These are phyloP conservation scores for Antarctomyces pellizariae DNA, from an alignment of 495 filamentous ascomycete genomes.

Conservation along the genomic window DNA sequence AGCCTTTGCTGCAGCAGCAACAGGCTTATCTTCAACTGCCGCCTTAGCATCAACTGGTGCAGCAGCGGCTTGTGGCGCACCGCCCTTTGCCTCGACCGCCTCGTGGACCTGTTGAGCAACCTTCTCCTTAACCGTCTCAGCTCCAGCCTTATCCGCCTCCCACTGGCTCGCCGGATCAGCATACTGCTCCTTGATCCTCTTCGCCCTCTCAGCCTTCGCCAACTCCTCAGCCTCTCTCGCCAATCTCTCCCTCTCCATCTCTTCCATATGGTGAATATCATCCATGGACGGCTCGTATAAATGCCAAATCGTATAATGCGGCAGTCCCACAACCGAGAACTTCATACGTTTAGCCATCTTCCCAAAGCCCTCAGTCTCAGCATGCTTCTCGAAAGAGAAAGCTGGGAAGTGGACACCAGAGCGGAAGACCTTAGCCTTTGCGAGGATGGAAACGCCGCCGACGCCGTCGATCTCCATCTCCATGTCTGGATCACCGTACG, in stretches of 20 bases:
- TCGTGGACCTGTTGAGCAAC: slow-evolving; percentile 5
- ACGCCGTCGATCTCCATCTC: slow-evolving; percentile 99
- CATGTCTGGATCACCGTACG: slow-evolving; percentile 95
- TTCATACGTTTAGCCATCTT: slow-evolving; percentile 98
- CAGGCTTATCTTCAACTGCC: not conserved
- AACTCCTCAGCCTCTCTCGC: slow-evolving; percentile 50
- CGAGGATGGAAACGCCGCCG: slow-evolving; percentile 89
- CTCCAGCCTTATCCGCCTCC: slow-evolving; percentile 60
- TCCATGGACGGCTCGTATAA: slow-evolving; percentile 95
- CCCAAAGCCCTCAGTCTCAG: slow-evolving; percentile 94
- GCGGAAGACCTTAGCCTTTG: slow-evolving; percentile 86
- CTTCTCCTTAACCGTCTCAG: slow-evolving; percentile 28
- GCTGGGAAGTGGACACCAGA: slow-evolving; percentile 93
- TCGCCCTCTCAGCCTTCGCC: slow-evolving; percentile 36
- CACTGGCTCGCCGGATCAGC: slow-evolving; percentile 44
- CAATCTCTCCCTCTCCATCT: slow-evolving; percentile 67
- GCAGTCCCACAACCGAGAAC: slow-evolving; percentile 88
- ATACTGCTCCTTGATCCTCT: slow-evolving; percentile 50
- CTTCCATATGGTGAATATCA: slow-evolving; percentile 93
- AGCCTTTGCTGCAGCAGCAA: not conserved
- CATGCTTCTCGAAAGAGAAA: slow-evolving; percentile 97
- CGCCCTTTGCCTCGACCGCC: not conserved
- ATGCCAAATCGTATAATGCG: slow-evolving; percentile 99
- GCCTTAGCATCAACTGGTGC: not conserved
- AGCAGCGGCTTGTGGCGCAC: not conserved